Base-by-base conservation (phyloP, 768 basidiomycete species). In the Wakefieldia striispora region DNA sequence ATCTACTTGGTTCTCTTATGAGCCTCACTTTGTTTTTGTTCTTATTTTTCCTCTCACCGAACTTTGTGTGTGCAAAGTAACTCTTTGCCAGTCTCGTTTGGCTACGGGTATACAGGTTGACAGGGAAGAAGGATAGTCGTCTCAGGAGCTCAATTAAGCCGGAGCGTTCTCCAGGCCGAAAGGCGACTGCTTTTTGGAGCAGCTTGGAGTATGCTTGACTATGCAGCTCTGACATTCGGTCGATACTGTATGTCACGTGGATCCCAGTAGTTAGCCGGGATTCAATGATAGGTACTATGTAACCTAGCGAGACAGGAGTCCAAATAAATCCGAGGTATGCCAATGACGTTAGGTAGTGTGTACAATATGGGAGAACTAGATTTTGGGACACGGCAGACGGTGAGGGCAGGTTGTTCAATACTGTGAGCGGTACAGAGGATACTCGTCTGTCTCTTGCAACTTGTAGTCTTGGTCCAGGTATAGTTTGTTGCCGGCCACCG, bases 111-210 rank as follows among this genome's bases (percentile, higher is more conserved):
- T 66, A 31, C 52, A 62, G 64, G 60, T 53, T 70, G 67, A 72
- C 46, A 62, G 72, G 80, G 73, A 51, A 77, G 73, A 80, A 53
- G 44, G 58, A 68, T 34, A 47, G 57, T 34, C 0, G 36, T 38
- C 52, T 35, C 16, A 59, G 43, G 83, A 75, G 77, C 74, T 71
- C 84, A 85, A 84, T 85, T 87, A 87, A 87, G 85, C 85, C 85
- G 85, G 84, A 86, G 83, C 80, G 66, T 71, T 72, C 75, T 70
- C 75, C 65, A 77, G 71, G 70, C 59, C 58, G 64, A 67, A 55
- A 54, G 63, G 53, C 64, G 64, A 67, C 72, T 62, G 60, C 59
- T 47, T 64, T 63, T 60, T 45, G 55, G 63, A 65, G 67, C 70
- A 73, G 69, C 53, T 69, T 73, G 72, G 73, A 70, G 75, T 71